phyloP scores from a whole-genome alignment of 345 rosid genomes.

The Draba incana region DNA sequence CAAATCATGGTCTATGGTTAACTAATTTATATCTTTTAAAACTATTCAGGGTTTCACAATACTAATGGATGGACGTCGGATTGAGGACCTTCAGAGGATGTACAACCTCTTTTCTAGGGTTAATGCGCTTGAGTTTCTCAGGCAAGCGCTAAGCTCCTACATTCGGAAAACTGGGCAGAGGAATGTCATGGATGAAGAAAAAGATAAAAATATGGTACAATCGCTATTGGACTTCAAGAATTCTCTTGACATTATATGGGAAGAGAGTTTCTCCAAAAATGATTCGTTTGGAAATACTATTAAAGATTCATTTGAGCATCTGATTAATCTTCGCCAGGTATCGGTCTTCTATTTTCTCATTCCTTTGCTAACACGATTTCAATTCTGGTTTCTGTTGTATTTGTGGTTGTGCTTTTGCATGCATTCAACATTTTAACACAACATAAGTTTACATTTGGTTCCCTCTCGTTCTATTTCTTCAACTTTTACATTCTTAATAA shows the following conservation, averaged over 20 bases:
- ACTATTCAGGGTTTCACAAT: slow-evolving; percentile 68
- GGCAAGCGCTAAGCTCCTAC: slow-evolving; percentile 73
- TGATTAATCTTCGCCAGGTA: slow-evolving; percentile 95
- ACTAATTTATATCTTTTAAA: slow-evolving; percentile 27
- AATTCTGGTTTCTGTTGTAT: not conserved
- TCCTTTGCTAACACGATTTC: not conserved
- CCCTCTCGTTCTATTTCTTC: not conserved
- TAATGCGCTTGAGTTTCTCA: slow-evolving; percentile 71
- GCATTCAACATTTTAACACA: not conserved
- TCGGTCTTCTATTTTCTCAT: not conserved
- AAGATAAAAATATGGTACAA: slow-evolving; percentile 91
- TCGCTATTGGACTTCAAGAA: slow-evolving; percentile 81
- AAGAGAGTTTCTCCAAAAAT: slow-evolving; percentile 80
- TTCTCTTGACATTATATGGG: slow-evolving; percentile 81
- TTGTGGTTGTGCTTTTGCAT: slow-evolving; percentile 1
- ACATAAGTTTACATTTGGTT: not conserved
- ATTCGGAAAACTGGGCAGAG: slow-evolving; percentile 75
- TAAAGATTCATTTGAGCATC: slow-evolving; percentile 85
- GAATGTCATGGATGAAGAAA: slow-evolving; percentile 89
- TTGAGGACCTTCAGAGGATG: slow-evolving; percentile 80
- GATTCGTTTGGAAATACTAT: slow-evolving; percentile 76
- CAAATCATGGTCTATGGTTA: slow-evolving; percentile 32
- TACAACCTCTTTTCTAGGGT: slow-evolving; percentile 70
- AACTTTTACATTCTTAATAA: slow-evolving; percentile 1
- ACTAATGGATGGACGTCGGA: slow-evolving; percentile 86